Base-by-base conservation (phyloP, 108 stramenopile genomes). In the Cyclotella choctawhatcheeana region DNA sequence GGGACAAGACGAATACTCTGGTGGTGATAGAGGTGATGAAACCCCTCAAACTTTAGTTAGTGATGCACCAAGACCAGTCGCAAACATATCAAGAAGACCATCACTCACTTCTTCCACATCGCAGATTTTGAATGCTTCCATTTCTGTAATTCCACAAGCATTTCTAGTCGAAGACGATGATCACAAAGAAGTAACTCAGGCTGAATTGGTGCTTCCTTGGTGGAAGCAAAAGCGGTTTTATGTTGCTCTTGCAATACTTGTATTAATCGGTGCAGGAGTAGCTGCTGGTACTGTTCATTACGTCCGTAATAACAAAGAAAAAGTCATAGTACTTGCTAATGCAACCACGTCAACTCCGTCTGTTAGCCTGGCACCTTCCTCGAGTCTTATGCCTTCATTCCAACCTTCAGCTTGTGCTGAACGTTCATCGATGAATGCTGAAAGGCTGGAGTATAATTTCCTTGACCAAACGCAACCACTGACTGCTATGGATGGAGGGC, bases 371-470 rank as follows among this genome's bases (percentile, higher is more conserved):
- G 59, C 59, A 21, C 59, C 59, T 21, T 43, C 59, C 1, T 60
- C 35, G 0, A 60, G 59, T 20, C 59, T 37, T 0, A 22, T 20
- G 4, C 59, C 59, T 6, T 60, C 59, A n/a, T 21, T 26, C 59
- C 59, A 29, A 21, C 59, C 59, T 24, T 40, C 59, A 35, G 59
- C 59, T 4, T 60, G 59, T 40, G 59, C 40, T 18, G 33, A 35
- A 6, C 7, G 27, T 26, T 22, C 33, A 18, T 60, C 59, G 27
- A 3, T 60, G 0, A 12, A 60, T 0, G 20, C 21, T 2, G 16
- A 35, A 60, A 12, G 7, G 5, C 59, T 60, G 5, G 59, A 60
- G 8, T 60, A 37, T 40, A 20, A 0, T 21, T 40, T 24, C 18
- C 40, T 60, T 21, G 40, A 60, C 40, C 22, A 37, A 22, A 40